A percentile compares a stretch with the other conserved stretches of the same genome.
Conservation (phyloP, 345 rosid genomes). For the Firmiana major region DNA sequence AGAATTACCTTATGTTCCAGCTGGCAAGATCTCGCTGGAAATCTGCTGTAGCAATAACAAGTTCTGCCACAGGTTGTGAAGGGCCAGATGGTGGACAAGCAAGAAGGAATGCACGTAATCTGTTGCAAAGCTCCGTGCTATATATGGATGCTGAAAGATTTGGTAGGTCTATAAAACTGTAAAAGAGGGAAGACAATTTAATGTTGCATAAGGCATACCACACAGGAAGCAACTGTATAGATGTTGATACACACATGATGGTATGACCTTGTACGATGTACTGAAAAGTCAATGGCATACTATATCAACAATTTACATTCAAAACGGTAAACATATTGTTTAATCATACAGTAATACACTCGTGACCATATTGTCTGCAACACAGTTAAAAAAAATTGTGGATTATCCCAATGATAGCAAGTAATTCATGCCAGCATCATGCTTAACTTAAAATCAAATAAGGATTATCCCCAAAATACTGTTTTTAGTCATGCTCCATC, state of each 20-base stretch:
- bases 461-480: not conserved
- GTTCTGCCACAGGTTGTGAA: constrained; percentile 82
- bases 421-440: not conserved
- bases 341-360: not conserved
- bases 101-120: constrained; percentile 82
- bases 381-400: not conserved
- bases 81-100: constrained; percentile 98
- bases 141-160: constrained; percentile 82
- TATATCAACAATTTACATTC: not conserved
- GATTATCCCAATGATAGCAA: not conserved
- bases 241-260: not conserved
- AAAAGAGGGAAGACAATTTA: constrained; percentile 27
- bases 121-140: constrained; percentile 82
- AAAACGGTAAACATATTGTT: not conserved
- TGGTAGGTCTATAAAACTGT: constrained; percentile 94
- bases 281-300: not conserved
- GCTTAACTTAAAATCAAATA: not conserved
- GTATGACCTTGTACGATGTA: not conserved
- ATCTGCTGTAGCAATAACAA: constrained; percentile 90
- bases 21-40: constrained; percentile 87
- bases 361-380: not conserved
- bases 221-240: not conserved
- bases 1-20: constrained; percentile 73
- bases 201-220: constrained; percentile 1
- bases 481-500: constrained; percentile 1